phyloP scores from a whole-genome alignment of 2,329 filamentous ascomycete genomes.

The Herpomyces periplanetae region DNA sequence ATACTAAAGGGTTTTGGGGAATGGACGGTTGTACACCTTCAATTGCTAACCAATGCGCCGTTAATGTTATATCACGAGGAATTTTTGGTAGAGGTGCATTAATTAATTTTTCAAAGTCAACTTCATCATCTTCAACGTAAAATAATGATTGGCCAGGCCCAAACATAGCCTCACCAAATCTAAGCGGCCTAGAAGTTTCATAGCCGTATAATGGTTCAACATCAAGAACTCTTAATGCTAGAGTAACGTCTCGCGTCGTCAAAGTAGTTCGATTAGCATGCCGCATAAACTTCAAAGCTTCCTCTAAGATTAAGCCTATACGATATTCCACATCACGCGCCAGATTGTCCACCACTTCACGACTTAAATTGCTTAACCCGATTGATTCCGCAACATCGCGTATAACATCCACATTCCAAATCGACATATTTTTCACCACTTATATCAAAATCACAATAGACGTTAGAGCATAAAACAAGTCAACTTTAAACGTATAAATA shows the following conservation, averaged over 20 bases:
- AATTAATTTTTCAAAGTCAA: slow-evolving; percentile 94
- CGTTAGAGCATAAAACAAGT: too few relatives aligned
- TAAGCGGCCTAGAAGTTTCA: slow-evolving; percentile 51
- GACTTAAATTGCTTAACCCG: slow-evolving; percentile 37
- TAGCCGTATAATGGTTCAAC: slow-evolving; percentile 90
- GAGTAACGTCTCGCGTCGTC: slow-evolving; percentile 53
- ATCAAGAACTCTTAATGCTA: slow-evolving; percentile 49
- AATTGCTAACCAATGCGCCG: slow-evolving; percentile 84
- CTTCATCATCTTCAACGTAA: slow-evolving; percentile 91
- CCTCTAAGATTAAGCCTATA: slow-evolving; percentile 62
- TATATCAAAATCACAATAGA: too few relatives aligned
- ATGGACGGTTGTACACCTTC: slow-evolving; percentile 91
- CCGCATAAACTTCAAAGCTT: slow-evolving; percentile 84
- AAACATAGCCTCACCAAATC: slow-evolving; percentile 70
- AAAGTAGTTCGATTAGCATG: slow-evolving; percentile 50
- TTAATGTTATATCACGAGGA: slow-evolving; percentile 63
- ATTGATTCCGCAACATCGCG: slow-evolving; percentile 85
- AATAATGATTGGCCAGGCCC: slow-evolving; percentile 77
- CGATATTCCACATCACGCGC: slow-evolving; percentile 85
- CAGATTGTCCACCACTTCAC: slow-evolving; percentile 53
- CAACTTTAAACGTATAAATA: too few relatives aligned
- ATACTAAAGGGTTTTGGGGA: slow-evolving; percentile 82
- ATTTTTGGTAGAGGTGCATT: slow-evolving; percentile 85
- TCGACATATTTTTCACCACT: slow-evolving; percentile 12
- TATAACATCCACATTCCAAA: slow-evolving; percentile 91